Conservation (phyloP, 1,284 basidiomycete species). For the Ustilago tritici region DNA sequence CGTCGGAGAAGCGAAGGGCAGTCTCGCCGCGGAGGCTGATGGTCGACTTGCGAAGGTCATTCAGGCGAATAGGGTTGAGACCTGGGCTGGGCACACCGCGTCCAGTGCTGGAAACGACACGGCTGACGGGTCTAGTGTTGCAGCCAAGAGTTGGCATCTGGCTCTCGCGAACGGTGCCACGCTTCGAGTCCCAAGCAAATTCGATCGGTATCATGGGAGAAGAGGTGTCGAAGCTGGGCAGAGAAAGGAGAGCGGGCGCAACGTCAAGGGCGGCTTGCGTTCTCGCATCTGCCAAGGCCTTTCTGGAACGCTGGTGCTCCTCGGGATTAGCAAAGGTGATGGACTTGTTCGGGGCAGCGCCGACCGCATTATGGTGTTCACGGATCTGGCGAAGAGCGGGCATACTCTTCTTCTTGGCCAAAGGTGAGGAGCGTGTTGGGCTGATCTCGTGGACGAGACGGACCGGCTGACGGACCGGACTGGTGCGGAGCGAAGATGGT, state of each 20-base stretch:
- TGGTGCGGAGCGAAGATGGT: constrained; percentile 38
- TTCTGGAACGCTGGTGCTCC: constrained; percentile 16
- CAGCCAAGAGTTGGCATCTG: constrained; percentile 20
- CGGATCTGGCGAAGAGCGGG: constrained; percentile 48
- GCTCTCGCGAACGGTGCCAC: constrained; percentile 24
- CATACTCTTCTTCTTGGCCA: constrained; percentile 45
- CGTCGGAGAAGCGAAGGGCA: constrained; percentile 19
- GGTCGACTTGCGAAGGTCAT: constrained; percentile 44
- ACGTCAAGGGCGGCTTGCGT: constrained; percentile 13
- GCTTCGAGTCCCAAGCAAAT: constrained; percentile 38
- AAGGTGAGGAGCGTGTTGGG: constrained; percentile 18
- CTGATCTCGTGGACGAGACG: constrained; percentile 21
- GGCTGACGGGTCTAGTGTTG: constrained; percentile 38
- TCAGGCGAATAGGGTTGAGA: constrained; percentile 30
- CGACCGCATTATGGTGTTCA: constrained; percentile 22
- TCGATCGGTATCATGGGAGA: constrained; percentile 51
- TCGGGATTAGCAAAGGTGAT: constrained; percentile 31
- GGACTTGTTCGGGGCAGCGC: constrained; percentile 12
- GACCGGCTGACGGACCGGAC: constrained; percentile 27
- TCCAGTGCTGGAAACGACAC: constrained; percentile 47
- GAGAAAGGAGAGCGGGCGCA: constrained; percentile 41
- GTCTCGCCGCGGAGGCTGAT: constrained; percentile 33
- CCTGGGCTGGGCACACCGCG: constrained; percentile 51
- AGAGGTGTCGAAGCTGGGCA: constrained; percentile 41
- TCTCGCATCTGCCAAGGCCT: constrained; percentile 10